Evolutionary conservation across 768 basidiomycete genomes (phyloP).

Genomic region (Mycena vitilis): DNA sequence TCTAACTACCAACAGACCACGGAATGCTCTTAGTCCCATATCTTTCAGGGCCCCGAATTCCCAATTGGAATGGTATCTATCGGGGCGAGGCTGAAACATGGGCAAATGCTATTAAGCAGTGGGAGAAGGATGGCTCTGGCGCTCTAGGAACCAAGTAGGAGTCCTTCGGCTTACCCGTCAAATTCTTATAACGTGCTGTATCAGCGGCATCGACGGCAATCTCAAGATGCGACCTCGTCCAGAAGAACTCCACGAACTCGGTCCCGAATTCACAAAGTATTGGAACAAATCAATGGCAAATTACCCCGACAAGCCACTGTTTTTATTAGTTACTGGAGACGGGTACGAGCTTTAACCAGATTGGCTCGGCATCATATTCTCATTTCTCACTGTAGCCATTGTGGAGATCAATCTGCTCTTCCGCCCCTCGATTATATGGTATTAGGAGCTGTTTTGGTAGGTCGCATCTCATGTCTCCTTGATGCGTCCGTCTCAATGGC

Average conservation of each 20-base stretch:
- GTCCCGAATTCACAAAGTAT: slow-evolving; percentile 45
- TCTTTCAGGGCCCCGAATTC: slow-evolving; percentile 1
- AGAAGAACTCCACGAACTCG: slow-evolving; percentile 51
- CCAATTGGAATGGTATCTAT: slow-evolving; percentile 23
- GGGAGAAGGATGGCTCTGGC: slow-evolving; percentile 47
- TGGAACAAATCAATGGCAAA: slow-evolving; percentile 51
- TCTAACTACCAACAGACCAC: slow-evolving; percentile 25
- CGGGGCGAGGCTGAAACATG: slow-evolving; percentile 29
- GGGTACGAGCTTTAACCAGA: slow-evolving; percentile 37
- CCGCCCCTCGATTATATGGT: slow-evolving; percentile 35
- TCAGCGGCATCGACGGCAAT: slow-evolving; percentile 52
- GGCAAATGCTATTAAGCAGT: slow-evolving; percentile 39
- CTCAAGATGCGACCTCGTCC: slow-evolving; percentile 53
- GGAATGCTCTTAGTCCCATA: slow-evolving; percentile 18
- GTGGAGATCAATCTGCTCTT: slow-evolving; percentile 20
- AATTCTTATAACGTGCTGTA: not conserved
- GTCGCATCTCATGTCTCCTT: not conserved
- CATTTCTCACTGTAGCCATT: slow-evolving; percentile 1
- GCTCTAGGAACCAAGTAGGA: slow-evolving; percentile 51
- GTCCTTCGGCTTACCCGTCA: not conserved
- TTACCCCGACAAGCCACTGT: slow-evolving; percentile 54
- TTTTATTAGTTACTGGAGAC: slow-evolving; percentile 43
- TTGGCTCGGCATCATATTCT: not conserved
- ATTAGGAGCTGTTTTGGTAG: not conserved
- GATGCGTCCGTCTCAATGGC: not conserved